Evolutionary conservation across 257 asterid species (phyloP).

Genomic region (Solanum clarkiae): DNA sequence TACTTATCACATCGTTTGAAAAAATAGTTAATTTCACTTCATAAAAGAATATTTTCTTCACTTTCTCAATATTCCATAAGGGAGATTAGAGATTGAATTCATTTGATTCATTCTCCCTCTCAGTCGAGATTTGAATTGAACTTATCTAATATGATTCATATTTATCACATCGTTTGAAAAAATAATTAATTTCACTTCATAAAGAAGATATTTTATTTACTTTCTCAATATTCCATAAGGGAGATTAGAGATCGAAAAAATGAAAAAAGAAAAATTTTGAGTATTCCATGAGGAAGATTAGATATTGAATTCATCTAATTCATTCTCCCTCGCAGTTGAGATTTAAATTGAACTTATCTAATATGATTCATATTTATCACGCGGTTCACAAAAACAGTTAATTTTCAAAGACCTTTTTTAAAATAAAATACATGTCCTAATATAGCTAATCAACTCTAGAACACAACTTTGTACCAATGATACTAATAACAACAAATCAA

Average conservation of each 20-base stretch:
- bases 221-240: no score
- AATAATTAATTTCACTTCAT: background rate
- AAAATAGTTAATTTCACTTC: background rate
- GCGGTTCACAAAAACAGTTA: background rate
- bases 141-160: background rate
- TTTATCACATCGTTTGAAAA: background rate
- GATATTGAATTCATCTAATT: no score
- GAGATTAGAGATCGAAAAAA: no score
- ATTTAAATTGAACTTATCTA: rapidly evolving
- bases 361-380: background rate
- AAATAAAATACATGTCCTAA: background rate
- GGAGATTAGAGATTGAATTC: background rate
- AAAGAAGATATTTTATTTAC: no score
- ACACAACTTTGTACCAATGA: background rate
- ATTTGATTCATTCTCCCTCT: rapidly evolving
- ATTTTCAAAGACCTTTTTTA: background rate
- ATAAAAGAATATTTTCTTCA: no score
- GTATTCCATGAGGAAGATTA: no score
- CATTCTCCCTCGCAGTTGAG: rapidly evolving
- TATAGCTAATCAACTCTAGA: background rate
- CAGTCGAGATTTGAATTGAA: rapidly evolving
- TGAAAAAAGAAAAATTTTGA: no score
- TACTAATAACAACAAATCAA: background rate
- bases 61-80: no score
- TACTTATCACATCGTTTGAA: background rate